Conservation (phyloP, 768 basidiomycete genomes). For the Hericium coralloides region DNA sequence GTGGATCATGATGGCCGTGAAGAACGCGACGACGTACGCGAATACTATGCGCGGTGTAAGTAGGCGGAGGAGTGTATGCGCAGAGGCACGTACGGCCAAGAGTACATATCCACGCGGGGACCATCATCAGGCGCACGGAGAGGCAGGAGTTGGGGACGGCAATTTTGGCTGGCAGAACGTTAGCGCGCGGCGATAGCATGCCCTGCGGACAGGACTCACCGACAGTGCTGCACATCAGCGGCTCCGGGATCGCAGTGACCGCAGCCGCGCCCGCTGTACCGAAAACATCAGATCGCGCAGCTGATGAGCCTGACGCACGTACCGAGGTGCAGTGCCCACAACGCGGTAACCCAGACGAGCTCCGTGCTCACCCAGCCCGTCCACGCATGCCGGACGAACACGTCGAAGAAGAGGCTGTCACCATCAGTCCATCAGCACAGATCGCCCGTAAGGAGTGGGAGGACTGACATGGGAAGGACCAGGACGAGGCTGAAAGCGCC, state of each 20-base stretch:
- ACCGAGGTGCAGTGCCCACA: constrained; percentile 11
- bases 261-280: constrained; percentile 6
- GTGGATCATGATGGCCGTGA: constrained; percentile 6
- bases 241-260: constrained; percentile 5
- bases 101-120: constrained; percentile 13
- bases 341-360: constrained; percentile 8
- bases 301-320: not conserved
- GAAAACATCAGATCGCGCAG: too few relatives aligned
- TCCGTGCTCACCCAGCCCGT: constrained; percentile 11
- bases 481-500: constrained; percentile 13
- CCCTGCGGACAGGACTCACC: not conserved
- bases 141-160: constrained; percentile 4
- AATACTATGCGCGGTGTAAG: constrained; percentile 4
- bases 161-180: not conserved
- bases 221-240: constrained; percentile 7
- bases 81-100: constrained; percentile 4
- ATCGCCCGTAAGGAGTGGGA: not conserved
- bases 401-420: constrained; percentile 6
- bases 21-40: constrained; percentile 6
- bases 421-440: not conserved
- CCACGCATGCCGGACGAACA: constrained; percentile 1
- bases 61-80: not conserved
- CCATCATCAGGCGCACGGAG: constrained; percentile 7
- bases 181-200: not conserved
- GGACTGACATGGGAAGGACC: constrained; percentile 6